These are phyloP conservation scores for Aspergillus hortae DNA, from an alignment of 2,329 filamentous ascomycete genomes.

Conservation along the genomic window DNA sequence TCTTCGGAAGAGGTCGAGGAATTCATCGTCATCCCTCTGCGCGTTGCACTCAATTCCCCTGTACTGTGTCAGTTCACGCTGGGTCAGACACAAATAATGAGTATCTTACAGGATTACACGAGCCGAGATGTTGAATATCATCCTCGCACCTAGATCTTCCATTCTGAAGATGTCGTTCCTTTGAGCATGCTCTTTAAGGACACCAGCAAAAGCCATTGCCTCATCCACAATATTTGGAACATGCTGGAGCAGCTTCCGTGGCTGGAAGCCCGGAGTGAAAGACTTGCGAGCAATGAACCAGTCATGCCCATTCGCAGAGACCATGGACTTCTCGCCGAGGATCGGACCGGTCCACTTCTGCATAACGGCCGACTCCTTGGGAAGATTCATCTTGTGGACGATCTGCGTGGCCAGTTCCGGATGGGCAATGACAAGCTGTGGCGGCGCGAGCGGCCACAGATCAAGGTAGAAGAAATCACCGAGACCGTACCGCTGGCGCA, in stretches of 20 bases:
- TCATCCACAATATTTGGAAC: constrained; percentile 12
- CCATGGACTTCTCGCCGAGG: constrained; percentile 29
- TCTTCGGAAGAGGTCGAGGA: constrained; percentile 26
- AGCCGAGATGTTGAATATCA: constrained; percentile 13
- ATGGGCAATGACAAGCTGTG: constrained; percentile 36
- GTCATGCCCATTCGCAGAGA: constrained; percentile 35
- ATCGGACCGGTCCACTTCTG: constrained; percentile 23
- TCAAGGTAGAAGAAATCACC: constrained; percentile 32
- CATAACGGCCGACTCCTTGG: constrained; percentile 31
- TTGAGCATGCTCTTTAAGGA: constrained; percentile 7
- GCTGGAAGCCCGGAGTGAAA: constrained; percentile 10
- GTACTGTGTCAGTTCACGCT: constrained; percentile 4
- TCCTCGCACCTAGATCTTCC: constrained; percentile 10
- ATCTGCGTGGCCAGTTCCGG: constrained; percentile 39
- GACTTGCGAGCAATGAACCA: constrained; percentile 31
- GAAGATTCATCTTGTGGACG: constrained; percentile 33
- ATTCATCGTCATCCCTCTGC: constrained; percentile 32
- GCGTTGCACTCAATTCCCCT: constrained; percentile 14
- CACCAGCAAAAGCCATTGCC: constrained; percentile 7
- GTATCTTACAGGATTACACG: constrained; percentile 8
- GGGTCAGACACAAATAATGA: not conserved
- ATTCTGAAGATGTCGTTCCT: constrained; percentile 9
- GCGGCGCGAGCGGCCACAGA: constrained; percentile 34
- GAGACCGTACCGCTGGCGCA: constrained; percentile 14
- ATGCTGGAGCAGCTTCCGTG: constrained; percentile 7